phyloP scores from a whole-genome alignment of 148 eudicot genomes.

The Talinum fruticosum region DNA sequence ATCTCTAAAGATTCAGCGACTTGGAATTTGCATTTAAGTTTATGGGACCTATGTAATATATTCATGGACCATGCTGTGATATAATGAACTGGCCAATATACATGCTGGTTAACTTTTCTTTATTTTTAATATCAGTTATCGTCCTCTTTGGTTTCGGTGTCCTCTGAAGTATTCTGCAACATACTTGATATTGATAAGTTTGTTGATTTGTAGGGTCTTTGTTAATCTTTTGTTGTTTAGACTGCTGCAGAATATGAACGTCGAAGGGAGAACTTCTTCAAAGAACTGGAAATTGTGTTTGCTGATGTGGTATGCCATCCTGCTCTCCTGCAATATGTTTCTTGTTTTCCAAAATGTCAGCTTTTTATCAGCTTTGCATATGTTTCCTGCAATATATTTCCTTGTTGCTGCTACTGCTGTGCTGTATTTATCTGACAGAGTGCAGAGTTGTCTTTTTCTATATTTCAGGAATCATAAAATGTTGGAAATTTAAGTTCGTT shows the following conservation, averaged over 20 bases:
- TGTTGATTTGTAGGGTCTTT: slow-evolving; percentile 11
- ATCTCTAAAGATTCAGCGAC: no score
- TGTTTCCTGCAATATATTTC: neutral
- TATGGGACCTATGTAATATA: neutral
- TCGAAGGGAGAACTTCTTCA: slow-evolving; percentile 81
- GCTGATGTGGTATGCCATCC: slow-evolving; percentile 80
- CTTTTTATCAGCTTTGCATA: slow-evolving; percentile 10
- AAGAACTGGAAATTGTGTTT: slow-evolving; percentile 73
- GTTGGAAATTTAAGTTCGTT: neutral
- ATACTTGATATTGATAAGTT: neutral
- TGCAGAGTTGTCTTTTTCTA: neutral
- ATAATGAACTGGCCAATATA: neutral
- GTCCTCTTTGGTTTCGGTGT: neutral
- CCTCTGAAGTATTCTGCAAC: neutral
- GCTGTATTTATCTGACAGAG: neutral
- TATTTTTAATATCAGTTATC: no score
- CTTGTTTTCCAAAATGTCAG: neutral
- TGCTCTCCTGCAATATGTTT: neutral
- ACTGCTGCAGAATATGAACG: slow-evolving; percentile 77
- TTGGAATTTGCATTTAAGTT: neutral
- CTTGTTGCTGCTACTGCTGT: neutral
- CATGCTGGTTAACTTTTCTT: neutral
- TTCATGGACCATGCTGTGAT: neutral
- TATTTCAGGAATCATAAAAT: neutral
- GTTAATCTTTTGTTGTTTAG: slow-evolving; percentile 34